A percentile compares a stretch with the other conserved stretches of the same genome.
Conservation (phyloP, 2,329 filamentous ascomycete species). For the Xylaria sp. region DNA sequence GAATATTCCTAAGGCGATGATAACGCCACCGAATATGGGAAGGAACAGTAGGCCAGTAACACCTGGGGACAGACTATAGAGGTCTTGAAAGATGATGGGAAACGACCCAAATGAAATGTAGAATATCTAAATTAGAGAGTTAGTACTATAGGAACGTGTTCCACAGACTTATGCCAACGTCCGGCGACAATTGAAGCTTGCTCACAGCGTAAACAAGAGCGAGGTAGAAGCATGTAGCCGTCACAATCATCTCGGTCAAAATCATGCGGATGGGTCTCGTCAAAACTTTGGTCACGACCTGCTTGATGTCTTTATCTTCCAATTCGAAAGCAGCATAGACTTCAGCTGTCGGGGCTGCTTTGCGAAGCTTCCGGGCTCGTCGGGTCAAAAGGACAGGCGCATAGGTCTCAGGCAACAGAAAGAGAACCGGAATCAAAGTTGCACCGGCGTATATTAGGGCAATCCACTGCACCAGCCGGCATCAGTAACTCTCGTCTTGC, state of each 20-base stretch:
- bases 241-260: conserved; percentile 76
- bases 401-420: conserved; percentile 72
- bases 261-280: conserved; percentile 79
- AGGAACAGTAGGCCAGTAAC: conserved; percentile 75
- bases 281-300: conserved; percentile 75
- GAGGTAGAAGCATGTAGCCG: conserved; percentile 75
- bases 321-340: conserved; percentile 72
- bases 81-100: conserved; percentile 72
- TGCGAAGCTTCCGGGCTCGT: conserved; percentile 68
- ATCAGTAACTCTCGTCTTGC: not conserved
- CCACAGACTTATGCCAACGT: too few species aligned
- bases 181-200: not conserved
- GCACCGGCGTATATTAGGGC: conserved; percentile 74
- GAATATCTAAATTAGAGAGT: conserved; percentile 55
- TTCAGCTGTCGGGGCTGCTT: conserved; percentile 61
- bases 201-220: conserved; percentile 71
- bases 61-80: conserved; percentile 73
- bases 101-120: conserved; percentile 83
- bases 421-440: conserved; percentile 68
- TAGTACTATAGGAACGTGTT: not conserved
- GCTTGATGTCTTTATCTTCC: conserved; percentile 65
- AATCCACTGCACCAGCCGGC: conserved; percentile 60
- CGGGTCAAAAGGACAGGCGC: conserved; percentile 67
- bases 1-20: conserved; percentile 69
- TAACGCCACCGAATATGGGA: conserved; percentile 72